Percentiles rank a stretch among this genome's conserved stretches.
Conservation (phyloP, 1,284 basidiomycete genomes). For the Puccinia horiana region DNA sequence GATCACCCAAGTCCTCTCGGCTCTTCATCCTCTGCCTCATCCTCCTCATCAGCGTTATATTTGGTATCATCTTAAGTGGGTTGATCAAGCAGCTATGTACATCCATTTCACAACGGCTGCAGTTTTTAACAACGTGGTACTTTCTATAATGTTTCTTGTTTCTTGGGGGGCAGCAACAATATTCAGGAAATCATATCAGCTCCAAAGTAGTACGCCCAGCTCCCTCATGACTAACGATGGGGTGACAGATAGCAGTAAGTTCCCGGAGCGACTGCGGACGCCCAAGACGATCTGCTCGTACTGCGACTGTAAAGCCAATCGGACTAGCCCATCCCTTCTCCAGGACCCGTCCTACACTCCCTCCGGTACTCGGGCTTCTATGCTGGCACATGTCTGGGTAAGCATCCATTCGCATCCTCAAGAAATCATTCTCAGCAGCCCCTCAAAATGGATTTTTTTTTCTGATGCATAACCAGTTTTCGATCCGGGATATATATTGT, state of each 20-base stretch:
- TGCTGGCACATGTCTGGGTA: constrained; percentile 43
- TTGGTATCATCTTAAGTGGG: background rate
- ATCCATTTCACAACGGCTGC: background rate
- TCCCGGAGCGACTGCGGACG: constrained; percentile 24
- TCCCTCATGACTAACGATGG: background rate
- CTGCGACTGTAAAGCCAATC: constrained; percentile 38
- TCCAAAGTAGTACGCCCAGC: background rate
- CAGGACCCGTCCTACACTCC: background rate
- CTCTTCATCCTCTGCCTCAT: background rate
- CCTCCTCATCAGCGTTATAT: background rate
- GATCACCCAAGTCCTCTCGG: background rate
- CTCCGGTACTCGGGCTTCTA: background rate
- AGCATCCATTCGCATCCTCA: background rate
- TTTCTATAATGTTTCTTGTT: background rate
- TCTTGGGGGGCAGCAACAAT: background rate
- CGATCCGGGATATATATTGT: constrained; percentile 47
- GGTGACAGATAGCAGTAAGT: background rate
- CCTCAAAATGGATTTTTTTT: background rate
- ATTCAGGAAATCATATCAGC: background rate
- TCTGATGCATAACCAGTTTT: background rate
- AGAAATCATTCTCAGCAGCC: background rate
- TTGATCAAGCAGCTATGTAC: background rate
- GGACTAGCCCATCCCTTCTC: constrained; percentile 29
- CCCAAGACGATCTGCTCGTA: constrained; percentile 19
- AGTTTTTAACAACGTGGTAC: background rate